These are phyloP conservation scores for Suillus hirtellus DNA, from an alignment of 768 basidiomycete species.

Conservation along the genomic window DNA sequence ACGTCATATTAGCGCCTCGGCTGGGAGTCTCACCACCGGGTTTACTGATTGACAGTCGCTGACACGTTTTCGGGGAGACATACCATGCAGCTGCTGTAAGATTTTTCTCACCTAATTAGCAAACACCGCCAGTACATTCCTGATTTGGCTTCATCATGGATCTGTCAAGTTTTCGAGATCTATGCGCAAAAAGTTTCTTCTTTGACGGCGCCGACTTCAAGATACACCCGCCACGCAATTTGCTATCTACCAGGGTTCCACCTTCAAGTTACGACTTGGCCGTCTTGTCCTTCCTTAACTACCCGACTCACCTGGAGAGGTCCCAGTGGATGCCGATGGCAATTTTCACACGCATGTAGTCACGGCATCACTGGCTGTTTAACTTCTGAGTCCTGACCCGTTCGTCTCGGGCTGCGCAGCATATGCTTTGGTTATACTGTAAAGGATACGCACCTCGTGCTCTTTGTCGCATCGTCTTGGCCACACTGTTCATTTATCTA, in stretches of 20 bases:
- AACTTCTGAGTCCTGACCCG: neutral
- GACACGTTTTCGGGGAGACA: too few relatives aligned
- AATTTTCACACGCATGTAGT: neutral
- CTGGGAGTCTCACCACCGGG: too few relatives aligned
- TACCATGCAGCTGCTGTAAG: too few relatives aligned
- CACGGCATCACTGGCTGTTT: neutral
- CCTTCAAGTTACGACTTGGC: neutral
- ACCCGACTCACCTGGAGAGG: neutral
- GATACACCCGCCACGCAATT: neutral
- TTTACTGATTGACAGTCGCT: too few relatives aligned
- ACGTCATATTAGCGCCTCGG: too few relatives aligned
- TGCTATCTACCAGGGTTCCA: neutral
- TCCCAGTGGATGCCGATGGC: neutral
- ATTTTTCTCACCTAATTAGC: too few relatives aligned
- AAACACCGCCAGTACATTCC: too few relatives aligned
- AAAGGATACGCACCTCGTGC: neutral
- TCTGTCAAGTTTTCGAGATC: neutral
- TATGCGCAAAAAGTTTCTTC: neutral
- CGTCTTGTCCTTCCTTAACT: too few relatives aligned
- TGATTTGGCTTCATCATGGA: too few relatives aligned
- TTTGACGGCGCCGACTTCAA: neutral
- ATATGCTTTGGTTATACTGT: neutral
- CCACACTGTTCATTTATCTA: neutral
- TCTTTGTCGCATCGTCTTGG: neutral
- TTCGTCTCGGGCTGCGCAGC: too few relatives aligned